A percentile compares a stretch with the other conserved stretches of the same genome.
Evolutionary conservation across 108 stramenopile species (phyloP).

Genomic region (Schizochytrium sp.): DNA sequence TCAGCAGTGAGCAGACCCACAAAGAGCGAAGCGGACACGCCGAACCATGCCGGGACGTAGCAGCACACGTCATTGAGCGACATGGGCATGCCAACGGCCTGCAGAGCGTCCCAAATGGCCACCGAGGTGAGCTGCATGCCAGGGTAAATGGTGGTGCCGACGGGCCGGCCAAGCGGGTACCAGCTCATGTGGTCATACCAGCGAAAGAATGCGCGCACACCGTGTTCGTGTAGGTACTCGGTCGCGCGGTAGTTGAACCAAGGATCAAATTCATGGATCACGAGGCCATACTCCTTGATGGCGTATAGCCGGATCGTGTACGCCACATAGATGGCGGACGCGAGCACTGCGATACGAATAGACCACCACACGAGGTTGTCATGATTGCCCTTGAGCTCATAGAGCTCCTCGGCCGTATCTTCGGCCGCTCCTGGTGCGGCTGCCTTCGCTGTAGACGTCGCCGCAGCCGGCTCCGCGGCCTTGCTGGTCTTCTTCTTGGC

Average conservation of each 20-base stretch:
- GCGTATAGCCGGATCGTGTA: constrained; percentile 75
- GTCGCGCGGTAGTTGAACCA: constrained; percentile 79
- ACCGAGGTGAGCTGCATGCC: constrained; percentile 92
- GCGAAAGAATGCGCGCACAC: constrained; percentile 54
- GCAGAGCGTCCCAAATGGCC: constrained; percentile 53
- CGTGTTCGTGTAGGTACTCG: constrained; percentile 54
- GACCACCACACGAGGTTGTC: neutral
- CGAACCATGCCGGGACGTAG: constrained; percentile 71
- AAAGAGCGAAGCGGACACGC: constrained; percentile 40
- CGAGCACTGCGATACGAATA: neutral
- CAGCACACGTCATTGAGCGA: constrained; percentile 62
- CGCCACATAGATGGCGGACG: constrained; percentile 47
- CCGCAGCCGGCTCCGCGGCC: too few species aligned
- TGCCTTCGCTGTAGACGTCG: too few species aligned
- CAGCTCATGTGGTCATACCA: constrained; percentile 86
- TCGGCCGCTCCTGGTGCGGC: neutral
- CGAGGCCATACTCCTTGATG: constrained; percentile 78
- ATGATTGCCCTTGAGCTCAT: neutral
- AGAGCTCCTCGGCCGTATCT: neutral
- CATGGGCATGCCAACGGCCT: constrained; percentile 40
- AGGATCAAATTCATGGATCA: constrained; percentile 92
- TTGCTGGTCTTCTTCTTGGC: too few species aligned
- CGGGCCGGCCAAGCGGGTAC: constrained; percentile 94
- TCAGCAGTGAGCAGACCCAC: constrained; percentile 44
- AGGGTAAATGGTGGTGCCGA: constrained; percentile 96